Evolutionary conservation across 805 yeast genomes (phyloP).

Genomic region (Sporopachydermia quercuum): DNA sequence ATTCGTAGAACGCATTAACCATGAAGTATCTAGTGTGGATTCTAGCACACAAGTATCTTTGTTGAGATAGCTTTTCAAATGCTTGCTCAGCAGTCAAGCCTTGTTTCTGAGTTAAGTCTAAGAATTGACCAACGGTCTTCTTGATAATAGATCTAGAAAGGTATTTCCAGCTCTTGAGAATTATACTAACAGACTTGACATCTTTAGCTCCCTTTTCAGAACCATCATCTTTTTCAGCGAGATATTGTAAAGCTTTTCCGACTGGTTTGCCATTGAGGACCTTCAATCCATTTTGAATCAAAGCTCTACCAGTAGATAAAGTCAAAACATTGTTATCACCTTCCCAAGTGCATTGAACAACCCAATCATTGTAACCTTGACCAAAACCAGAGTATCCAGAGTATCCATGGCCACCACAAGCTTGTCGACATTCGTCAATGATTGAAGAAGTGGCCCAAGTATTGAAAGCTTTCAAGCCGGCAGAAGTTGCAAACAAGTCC

Average conservation of each 20-base stretch:
- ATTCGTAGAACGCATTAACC: conserved; percentile 21
- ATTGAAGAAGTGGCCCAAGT: conserved; percentile 75
- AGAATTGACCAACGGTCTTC: conserved; percentile 18
- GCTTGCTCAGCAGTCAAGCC: conserved; percentile 18
- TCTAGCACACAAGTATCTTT: conserved; percentile 24
- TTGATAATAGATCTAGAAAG: conserved; percentile 19
- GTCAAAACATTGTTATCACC: conserved; percentile 88
- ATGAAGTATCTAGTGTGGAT: conserved; percentile 23
- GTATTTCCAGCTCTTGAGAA: conserved; percentile 22
- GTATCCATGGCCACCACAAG: conserved; percentile 95
- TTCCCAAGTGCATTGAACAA: conserved; percentile 98
- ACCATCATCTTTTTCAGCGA: conserved; percentile 14
- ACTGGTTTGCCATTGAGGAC: conserved; percentile 28
- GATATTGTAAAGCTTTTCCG: conserved; percentile 32
- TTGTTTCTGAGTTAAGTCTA: conserved; percentile 9
- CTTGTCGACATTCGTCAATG: conserved; percentile 82
- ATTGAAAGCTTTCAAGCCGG: conserved; percentile 75
- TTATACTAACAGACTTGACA: conserved; percentile 14
- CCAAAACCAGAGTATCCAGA: conserved; percentile 88
- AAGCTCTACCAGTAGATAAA: conserved; percentile 70
- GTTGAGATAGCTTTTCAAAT: conserved; percentile 24
- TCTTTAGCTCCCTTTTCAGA: conserved; percentile 13
- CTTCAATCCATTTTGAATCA: conserved; percentile 33
- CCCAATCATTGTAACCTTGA: conserved; percentile 82
- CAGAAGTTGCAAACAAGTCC: conserved; percentile 69